A percentile compares a stretch with the other conserved stretches of the same genome.
phyloP scores from a whole-genome alignment of 192 early-diverging fungal genomes.

The Mortierella alpina region DNA sequence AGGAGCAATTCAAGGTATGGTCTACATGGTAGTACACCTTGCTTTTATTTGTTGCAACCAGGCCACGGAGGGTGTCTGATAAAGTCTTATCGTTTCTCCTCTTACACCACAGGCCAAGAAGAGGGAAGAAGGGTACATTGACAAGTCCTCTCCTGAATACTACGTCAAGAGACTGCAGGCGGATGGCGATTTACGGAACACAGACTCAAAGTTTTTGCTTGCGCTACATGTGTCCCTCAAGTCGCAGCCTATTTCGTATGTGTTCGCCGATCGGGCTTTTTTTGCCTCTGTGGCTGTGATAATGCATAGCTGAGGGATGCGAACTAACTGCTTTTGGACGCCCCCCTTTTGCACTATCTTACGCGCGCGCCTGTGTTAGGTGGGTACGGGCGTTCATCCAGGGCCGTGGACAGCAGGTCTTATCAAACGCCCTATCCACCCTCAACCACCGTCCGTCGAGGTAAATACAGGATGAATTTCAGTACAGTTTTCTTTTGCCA shows the following conservation, averaged over 20 bases:
- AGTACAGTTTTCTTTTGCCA: not conserved
- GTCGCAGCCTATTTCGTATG: slow-evolving; percentile 65
- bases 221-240: slow-evolving; percentile 65
- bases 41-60: not conserved
- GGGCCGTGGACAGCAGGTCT: slow-evolving; percentile 71
- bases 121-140: slow-evolving; percentile 35
- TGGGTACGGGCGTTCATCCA: slow-evolving; percentile 86
- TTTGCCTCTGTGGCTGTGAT: not conserved
- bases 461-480: slow-evolving; percentile 28
- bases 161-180: slow-evolving; percentile 61
- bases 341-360: not conserved
- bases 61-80: not conserved
- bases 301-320: not conserved
- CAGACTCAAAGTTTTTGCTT: slow-evolving; percentile 59
- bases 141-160: slow-evolving; percentile 66
- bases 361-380: slow-evolving; percentile 22
- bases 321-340: not conserved
- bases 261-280: not conserved
- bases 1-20: slow-evolving; percentile 51
- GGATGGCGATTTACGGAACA: slow-evolving; percentile 58
- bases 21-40: not conserved
- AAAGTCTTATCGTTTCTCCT: not conserved
- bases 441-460: slow-evolving; percentile 63
- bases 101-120: slow-evolving; percentile 25
- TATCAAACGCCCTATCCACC: slow-evolving; percentile 71